Evolutionary conservation across 108 stramenopile species (phyloP).

Genomic region (Nitzschia sp.): DNA sequence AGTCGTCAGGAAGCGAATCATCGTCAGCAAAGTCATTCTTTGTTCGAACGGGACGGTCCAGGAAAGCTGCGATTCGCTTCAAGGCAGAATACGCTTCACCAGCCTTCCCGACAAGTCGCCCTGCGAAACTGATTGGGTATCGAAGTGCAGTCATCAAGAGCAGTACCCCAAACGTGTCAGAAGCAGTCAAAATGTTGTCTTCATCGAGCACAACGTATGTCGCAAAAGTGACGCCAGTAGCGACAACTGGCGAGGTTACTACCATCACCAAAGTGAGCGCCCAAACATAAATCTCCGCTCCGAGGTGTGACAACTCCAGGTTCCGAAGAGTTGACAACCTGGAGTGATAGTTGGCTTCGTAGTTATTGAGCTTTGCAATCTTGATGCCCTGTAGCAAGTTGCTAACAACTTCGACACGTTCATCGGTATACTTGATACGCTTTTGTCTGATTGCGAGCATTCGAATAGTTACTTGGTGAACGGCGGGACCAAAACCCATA

Average conservation of each 20-base stretch:
- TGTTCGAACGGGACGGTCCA: constrained; percentile 44
- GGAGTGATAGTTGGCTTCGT: constrained; percentile 57
- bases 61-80: constrained; percentile 54
- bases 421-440: constrained; percentile 67
- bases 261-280: constrained; percentile 68
- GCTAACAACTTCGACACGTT: constrained; percentile 63
- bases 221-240: constrained; percentile 65
- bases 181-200: constrained; percentile 62
- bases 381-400: constrained; percentile 81
- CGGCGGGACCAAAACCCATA: constrained; percentile 68
- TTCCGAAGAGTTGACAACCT: constrained; percentile 47
- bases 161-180: constrained; percentile 68
- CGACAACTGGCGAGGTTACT: constrained; percentile 60
- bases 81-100: constrained; percentile 70
- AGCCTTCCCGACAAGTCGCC: constrained; percentile 62
- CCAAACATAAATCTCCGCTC: constrained; percentile 72
- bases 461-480: constrained; percentile 45
- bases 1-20: background rate
- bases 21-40: background rate
- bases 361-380: constrained; percentile 81
- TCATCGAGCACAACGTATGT: constrained; percentile 63
- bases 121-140: constrained; percentile 83
- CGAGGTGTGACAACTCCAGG: constrained; percentile 50
- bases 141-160: constrained; percentile 71
- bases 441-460: constrained; percentile 66